These are phyloP conservation scores for Perkinsus marinus DNA, from an alignment of 169 alveolate species.

Conservation along the genomic window DNA sequence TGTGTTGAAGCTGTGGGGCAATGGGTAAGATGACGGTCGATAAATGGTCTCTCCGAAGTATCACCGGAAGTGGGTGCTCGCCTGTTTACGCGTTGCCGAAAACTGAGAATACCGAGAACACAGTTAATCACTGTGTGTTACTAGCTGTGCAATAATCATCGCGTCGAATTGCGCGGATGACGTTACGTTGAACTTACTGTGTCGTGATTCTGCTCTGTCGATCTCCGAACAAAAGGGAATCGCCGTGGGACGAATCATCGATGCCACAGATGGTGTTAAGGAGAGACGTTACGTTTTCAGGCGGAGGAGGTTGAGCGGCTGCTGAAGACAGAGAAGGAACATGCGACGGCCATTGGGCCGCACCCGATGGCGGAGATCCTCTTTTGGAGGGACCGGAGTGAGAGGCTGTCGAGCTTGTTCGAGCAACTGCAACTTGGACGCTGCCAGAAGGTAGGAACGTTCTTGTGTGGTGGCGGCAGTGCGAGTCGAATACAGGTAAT, in stretches of 20 bases:
- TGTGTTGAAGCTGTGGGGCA: neutral
- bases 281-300: neutral
- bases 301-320: neutral
- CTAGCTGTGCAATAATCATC: no score
- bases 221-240: no score
- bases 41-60: no score
- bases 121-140: no score
- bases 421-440: slow-evolving; percentile 1
- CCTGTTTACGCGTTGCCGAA: no score
- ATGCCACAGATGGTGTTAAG: neutral
- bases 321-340: neutral
- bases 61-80: no score
- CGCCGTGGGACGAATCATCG: no score
- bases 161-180: no score
- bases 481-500: no score
- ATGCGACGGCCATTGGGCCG: neutral
- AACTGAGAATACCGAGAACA: no score
- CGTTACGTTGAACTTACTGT: no score
- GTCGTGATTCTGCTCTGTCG: no score
- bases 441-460: neutral
- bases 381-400: slow-evolving; percentile 28
- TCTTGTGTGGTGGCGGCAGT: neutral
- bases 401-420: neutral
- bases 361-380: slow-evolving; percentile 33
- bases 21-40: neutral